These are phyloP conservation scores for Periconia digitata DNA, from an alignment of 2,329 filamentous ascomycete species.

Conservation along the genomic window DNA sequence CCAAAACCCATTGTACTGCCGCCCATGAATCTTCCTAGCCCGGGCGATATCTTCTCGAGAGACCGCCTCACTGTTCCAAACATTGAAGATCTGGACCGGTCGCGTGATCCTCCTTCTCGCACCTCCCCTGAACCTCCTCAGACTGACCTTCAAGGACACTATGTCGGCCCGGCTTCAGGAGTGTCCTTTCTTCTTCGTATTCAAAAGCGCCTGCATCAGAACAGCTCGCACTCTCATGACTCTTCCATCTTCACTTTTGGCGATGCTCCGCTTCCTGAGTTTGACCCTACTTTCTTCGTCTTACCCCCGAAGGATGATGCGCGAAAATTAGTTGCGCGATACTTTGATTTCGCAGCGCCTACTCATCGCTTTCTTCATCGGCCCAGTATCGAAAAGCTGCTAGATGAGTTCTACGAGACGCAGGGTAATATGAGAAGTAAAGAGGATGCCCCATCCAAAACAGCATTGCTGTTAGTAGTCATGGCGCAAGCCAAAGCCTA, in stretches of 20 bases:
- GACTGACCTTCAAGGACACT: constrained; percentile 52
- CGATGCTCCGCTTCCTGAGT: constrained; percentile 52
- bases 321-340: constrained; percentile 52
- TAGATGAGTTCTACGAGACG: constrained; percentile 52
- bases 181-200: constrained; percentile 55
- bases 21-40: constrained; percentile 15
- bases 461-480: constrained; percentile 55
- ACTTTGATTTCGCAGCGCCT: constrained; percentile 63
- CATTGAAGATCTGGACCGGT: constrained; percentile 6
- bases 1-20: constrained; percentile 16
- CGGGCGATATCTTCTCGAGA: constrained; percentile 12
- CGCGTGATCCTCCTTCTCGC: constrained; percentile 33
- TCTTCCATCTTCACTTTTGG: constrained; percentile 55
- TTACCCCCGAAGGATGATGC: constrained; percentile 47
- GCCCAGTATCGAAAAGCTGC: constrained; percentile 51
- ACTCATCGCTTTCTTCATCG: constrained; percentile 62
- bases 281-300: constrained; percentile 48
- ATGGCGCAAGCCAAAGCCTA: constrained; percentile 56
- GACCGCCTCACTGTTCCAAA: constrained; percentile 17
- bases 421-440: constrained; percentile 44
- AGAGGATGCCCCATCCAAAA: constrained; percentile 46
- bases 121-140: constrained; percentile 51
- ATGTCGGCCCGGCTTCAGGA: constrained; percentile 52
- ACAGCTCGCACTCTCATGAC: constrained; percentile 38
- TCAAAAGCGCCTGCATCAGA: constrained; percentile 52